Base-by-base conservation (phyloP, 2,329 filamentous ascomycete genomes). In the Monosporascus sp. region DNA sequence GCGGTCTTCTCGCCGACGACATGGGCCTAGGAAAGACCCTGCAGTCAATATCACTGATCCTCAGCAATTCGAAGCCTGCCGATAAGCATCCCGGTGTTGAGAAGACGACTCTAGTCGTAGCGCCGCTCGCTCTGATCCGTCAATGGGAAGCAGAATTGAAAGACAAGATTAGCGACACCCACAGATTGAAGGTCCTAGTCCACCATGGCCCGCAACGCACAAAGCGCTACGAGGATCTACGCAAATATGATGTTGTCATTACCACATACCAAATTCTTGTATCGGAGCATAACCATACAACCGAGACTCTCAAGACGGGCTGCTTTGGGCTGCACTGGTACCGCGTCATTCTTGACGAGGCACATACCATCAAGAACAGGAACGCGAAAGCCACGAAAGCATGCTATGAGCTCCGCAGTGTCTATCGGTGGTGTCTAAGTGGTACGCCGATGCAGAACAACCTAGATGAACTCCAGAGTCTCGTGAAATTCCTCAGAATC, bases 371-470 rank as follows among this genome's bases (percentile, higher is more conserved):
- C 80, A 99, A 99, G 75, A 99, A 99, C 67, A 87, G 93, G 58
- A 96, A 95, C 61, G 91, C 94, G 22, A 99, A 99, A 72, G 87
- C 90, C 41, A 96, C 93, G 1, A 91, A 96, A 68, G 92, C 94
- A 2, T 94, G 89, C 60, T 99, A 87, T 67, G 89, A 89, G 2
- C 73, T 99, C 35, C 79, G 87, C 31, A 86, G 90, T 20, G 88
- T 94, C 68, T 97, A 96, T 65, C 82, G 94, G 56, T 99, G 94
- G 94, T 97, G 94, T 66, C 74, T 99, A 57, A 96, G 92, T 0
- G 94, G 94, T 50, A 99, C 94, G 1, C 94, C 94, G 0, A 91
- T 99, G 87, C 94, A 99, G 68, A 99, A 99, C 72, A 97, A 96
- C 63, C 81, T 99, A 6, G 94, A 99, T 60, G 94, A 99, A 70